Evolutionary conservation across 148 eudicot species (phyloP), one percentile per base, ranked within the genome.

Genomic region (Dianthus caryophyllus): DNA sequence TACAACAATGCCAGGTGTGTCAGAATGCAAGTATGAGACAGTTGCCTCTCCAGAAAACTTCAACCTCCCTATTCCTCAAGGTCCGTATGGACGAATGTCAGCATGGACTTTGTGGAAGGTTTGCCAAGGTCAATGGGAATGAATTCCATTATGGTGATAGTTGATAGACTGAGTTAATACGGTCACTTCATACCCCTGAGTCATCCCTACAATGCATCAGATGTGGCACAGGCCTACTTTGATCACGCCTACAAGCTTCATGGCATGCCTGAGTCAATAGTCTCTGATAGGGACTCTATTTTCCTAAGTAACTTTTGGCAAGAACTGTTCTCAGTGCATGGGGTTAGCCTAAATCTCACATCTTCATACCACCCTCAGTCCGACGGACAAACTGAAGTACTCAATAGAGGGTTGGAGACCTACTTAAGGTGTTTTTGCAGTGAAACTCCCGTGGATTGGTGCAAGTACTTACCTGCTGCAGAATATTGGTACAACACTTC

Each of bases 401-500:
- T 33, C 39, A 33, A 33, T 33, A 3, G 39, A 8, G 3, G 39
- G 39, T 33, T 33, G 39, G 39, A 33, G 8, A 33, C 39, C 3
- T 33, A 33, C 8, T 8, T 33, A 2, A 21, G 66, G 8, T 41
- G 66, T 9, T 41, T 44, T 48, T 24, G 51, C 9, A 27, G 2
- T 1, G 51, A 63, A 4, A 22, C 22, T 0, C 66, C 33, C 0
- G 18, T 10, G 10, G 51, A 63, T 9, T 63, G 66, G 66, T 24
- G 9, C 6, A 41, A 41, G 5, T 63, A 52, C 51, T 7, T 63
- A 2, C 66, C 66, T 10, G 5, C 38, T 9, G 44, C 41, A 15
- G 64, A 59, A 33, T 59, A 5, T 33, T 59, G 64, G 64, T 29
- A 59, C 22, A 59, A 59, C 0, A 31, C 44, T 24, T 16, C 18